phyloP scores from a whole-genome alignment of 371 early-diverging fungal species.

The Dichotomocladium elegans region DNA sequence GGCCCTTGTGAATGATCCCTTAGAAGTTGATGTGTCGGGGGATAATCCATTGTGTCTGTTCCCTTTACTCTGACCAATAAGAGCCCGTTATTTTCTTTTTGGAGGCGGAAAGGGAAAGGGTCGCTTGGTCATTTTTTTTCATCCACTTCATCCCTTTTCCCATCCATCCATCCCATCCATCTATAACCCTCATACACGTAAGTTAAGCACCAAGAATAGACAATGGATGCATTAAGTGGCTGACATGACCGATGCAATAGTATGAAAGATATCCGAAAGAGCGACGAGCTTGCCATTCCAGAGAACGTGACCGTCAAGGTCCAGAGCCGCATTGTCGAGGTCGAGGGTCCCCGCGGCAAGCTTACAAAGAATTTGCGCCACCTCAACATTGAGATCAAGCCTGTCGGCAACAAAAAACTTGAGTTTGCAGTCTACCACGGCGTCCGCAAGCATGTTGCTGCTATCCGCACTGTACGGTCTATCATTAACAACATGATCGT shows the following conservation, averaged over 20 bases:
- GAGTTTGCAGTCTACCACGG: slow-evolving; percentile 96
- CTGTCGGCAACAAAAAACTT: slow-evolving; percentile 66
- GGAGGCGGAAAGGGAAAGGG: too few relatives aligned
- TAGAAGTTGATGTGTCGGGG: too few relatives aligned
- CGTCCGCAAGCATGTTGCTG: slow-evolving; percentile 94
- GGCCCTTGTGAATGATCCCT: too few relatives aligned
- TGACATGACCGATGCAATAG: background rate
- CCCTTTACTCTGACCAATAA: too few relatives aligned
- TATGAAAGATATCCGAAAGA: slow-evolving; percentile 75
- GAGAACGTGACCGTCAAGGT: slow-evolving; percentile 65
- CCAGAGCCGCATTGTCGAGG: slow-evolving; percentile 74
- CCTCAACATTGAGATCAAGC: slow-evolving; percentile 86
- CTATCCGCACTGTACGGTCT: slow-evolving; percentile 97
- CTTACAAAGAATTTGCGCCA: slow-evolving; percentile 92
- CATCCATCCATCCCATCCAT: slow-evolving; percentile 8
- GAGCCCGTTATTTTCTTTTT: too few relatives aligned
- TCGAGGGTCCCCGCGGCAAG: slow-evolving; percentile 86
- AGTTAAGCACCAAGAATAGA: background rate
- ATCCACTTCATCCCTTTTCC: background rate
- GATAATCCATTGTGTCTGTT: too few relatives aligned
- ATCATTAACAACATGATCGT: slow-evolving; percentile 97
- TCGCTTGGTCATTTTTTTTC: too few relatives aligned
- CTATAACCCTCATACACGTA: background rate
- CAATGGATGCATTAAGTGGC: background rate
- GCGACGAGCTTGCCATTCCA: slow-evolving; percentile 76